phyloP scores from a whole-genome alignment of 2,329 filamentous ascomycete genomes.

The Pseudogymnoascus pannorum region DNA sequence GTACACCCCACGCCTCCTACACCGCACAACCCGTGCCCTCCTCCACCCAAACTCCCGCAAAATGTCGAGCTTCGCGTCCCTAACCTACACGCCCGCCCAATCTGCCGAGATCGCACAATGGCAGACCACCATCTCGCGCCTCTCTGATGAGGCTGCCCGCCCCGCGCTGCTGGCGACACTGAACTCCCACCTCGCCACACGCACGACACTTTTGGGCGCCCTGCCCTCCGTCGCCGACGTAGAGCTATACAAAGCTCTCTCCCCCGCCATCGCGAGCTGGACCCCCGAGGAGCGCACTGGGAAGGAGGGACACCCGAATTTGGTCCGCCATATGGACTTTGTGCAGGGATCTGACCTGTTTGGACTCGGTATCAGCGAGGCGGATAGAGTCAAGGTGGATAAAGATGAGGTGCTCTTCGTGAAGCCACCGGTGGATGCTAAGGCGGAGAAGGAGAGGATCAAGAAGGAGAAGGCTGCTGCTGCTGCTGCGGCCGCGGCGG shows the following conservation, averaged over 20 bases:
- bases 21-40: constrained; percentile 24
- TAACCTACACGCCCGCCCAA: constrained; percentile 70
- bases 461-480: constrained; percentile 90
- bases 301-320: constrained; percentile 80
- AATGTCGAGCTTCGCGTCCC: constrained; percentile 59
- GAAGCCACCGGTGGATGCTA: constrained; percentile 81
- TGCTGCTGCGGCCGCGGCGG: constrained; percentile 41
- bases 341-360: constrained; percentile 82
- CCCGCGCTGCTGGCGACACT: constrained; percentile 66
- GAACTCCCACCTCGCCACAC: constrained; percentile 79
- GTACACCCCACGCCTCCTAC: constrained; percentile 23
- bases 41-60: constrained; percentile 42
- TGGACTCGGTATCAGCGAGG: constrained; percentile 59
- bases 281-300: constrained; percentile 80
- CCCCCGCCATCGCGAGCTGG: constrained; percentile 72
- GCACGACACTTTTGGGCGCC: constrained; percentile 79
- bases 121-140: constrained; percentile 68
- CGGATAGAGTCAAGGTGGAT: constrained; percentile 73
- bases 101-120: constrained; percentile 85
- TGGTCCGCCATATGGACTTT: constrained; percentile 88
- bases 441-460: constrained; percentile 91
- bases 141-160: constrained; percentile 54
- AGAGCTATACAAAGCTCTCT: constrained; percentile 71
- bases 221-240: constrained; percentile 87
- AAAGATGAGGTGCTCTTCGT: constrained; percentile 74